Evolutionary conservation across 2,329 filamentous ascomycete genomes (phyloP).

Genomic region (Aspergillus sp.): DNA sequence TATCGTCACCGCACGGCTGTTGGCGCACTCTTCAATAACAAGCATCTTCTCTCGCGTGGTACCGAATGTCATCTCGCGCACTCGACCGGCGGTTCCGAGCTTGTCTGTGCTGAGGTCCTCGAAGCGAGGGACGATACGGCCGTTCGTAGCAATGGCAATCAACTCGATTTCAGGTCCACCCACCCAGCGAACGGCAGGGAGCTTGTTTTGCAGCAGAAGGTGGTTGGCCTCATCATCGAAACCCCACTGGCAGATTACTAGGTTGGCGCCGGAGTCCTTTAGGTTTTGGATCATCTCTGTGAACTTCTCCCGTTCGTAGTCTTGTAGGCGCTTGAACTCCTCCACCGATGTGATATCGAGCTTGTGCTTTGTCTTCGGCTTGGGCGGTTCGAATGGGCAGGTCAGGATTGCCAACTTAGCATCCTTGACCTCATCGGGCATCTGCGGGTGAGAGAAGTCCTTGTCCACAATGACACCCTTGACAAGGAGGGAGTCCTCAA

Average conservation of each 20-base stretch:
- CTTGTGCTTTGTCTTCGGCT: conserved; percentile 99
- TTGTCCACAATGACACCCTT: conserved; percentile 99
- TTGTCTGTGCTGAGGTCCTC: conserved; percentile 91
- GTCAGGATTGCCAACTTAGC: conserved; percentile 97
- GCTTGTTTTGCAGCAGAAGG: conserved; percentile 88
- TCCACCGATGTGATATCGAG: conserved; percentile 95
- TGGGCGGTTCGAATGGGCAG: conserved; percentile 96
- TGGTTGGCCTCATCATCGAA: conserved; percentile 99
- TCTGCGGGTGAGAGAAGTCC: conserved; percentile 99
- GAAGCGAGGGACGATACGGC: conserved; percentile 94
- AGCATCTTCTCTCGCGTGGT: conserved; percentile 99
- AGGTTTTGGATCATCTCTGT: conserved; percentile 98
- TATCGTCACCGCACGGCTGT: conserved; percentile 91
- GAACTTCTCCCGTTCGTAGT: conserved; percentile 94
- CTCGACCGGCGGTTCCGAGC: conserved; percentile 83
- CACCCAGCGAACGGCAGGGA: conserved; percentile 96
- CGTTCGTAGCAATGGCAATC: conserved; percentile 97
- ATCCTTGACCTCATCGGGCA: conserved; percentile 92
- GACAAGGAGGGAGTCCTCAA: conserved; percentile 91
- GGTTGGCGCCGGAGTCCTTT: conserved; percentile 94
- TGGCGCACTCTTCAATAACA: conserved; percentile 98
- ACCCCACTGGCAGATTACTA: conserved; percentile 98
- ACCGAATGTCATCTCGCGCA: conserved; percentile 93
- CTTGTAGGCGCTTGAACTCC: conserved; percentile 97
- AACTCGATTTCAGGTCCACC: conserved; percentile 97